Evolutionary conservation across 2,329 filamentous ascomycete genomes (phyloP).

Genomic region (Cucurbitaria berberidis): DNA sequence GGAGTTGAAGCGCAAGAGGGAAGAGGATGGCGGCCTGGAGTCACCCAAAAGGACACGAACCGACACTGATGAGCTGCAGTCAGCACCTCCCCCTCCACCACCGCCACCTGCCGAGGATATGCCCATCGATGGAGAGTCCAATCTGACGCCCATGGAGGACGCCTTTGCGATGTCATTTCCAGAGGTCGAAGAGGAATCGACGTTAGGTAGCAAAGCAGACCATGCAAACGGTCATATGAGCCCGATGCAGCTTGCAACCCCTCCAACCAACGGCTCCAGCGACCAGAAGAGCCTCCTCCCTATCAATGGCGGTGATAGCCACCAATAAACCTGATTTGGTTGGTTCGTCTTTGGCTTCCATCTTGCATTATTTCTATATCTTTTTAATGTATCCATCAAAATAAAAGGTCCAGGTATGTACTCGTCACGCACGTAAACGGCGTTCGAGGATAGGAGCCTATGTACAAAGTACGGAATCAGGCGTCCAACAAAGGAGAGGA

Average conservation of each 20-base stretch:
- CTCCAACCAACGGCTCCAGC: conserved; percentile 44
- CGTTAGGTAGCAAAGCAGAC: conserved; percentile 11
- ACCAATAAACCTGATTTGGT: neutral
- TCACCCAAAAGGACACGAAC: conserved; percentile 44
- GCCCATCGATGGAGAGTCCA: conserved; percentile 33
- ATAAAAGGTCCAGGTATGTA: neutral
- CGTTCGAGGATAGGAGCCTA: neutral
- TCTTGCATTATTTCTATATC: conserved; percentile 1
- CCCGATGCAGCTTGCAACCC: conserved; percentile 55
- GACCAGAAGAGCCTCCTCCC: conserved; percentile 16
- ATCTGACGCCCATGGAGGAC: conserved; percentile 36
- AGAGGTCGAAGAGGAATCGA: conserved; percentile 23
- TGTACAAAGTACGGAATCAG: neutral
- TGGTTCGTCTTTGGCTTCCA: neutral
- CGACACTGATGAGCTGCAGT: conserved; percentile 44
- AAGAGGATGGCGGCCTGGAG: conserved; percentile 35
- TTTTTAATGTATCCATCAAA: neutral
- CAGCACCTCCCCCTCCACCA: conserved; percentile 52
- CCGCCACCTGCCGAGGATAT: conserved; percentile 42
- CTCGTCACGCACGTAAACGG: neutral
- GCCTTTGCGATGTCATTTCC: conserved; percentile 1
- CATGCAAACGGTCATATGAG: conserved; percentile 28
- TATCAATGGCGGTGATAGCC: neutral
- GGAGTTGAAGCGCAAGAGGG: conserved; percentile 48
- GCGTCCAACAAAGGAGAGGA: too few species aligned